phyloP scores from a whole-genome alignment of 768 basidiomycete genomes.

The Mycena haematopus region DNA sequence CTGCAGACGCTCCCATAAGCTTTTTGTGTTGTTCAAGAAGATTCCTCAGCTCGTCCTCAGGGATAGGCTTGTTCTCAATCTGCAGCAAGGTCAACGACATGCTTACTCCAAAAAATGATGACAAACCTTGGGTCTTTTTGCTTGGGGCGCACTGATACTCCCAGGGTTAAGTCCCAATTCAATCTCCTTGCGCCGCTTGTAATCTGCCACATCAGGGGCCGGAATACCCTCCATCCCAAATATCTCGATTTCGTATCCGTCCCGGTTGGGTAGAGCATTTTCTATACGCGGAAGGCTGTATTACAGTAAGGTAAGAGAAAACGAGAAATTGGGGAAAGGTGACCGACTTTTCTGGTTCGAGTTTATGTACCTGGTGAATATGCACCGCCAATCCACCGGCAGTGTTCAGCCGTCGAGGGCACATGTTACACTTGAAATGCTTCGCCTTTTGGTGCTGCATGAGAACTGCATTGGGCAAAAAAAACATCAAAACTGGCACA shows the following conservation, averaged over 20 bases:
- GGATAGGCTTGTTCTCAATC: conserved; percentile 75
- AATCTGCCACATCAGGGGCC: conserved; percentile 91
- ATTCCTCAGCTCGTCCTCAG: conserved; percentile 83
- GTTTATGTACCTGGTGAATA: conserved; percentile 98
- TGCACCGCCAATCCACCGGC: conserved; percentile 98
- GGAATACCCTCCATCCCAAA: conserved; percentile 99
- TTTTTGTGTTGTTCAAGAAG: conserved; percentile 91
- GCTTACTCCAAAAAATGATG: neutral
- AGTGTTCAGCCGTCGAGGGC: conserved; percentile 93
- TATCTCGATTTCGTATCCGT: conserved; percentile 98
- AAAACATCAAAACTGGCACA: conserved; percentile 9
- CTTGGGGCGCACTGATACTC: conserved; percentile 79
- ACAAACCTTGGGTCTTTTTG: conserved; percentile 72
- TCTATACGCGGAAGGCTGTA: conserved; percentile 85
- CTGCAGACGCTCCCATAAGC: conserved; percentile 76
- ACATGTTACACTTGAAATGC: conserved; percentile 98
- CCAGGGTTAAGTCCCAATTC: conserved; percentile 88
- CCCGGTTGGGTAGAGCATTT: conserved; percentile 94
- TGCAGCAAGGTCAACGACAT: neutral
- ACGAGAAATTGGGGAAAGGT: conserved; percentile 1
- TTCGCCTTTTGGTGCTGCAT: conserved; percentile 99
- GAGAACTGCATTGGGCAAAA: conserved; percentile 62
- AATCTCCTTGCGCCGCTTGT: conserved; percentile 94
- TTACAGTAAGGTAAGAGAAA: conserved; percentile 6
- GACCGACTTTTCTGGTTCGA: conserved; percentile 90